Conservation (phyloP, 352 stramenopile species). For the Globisporangium viniferum region DNA sequence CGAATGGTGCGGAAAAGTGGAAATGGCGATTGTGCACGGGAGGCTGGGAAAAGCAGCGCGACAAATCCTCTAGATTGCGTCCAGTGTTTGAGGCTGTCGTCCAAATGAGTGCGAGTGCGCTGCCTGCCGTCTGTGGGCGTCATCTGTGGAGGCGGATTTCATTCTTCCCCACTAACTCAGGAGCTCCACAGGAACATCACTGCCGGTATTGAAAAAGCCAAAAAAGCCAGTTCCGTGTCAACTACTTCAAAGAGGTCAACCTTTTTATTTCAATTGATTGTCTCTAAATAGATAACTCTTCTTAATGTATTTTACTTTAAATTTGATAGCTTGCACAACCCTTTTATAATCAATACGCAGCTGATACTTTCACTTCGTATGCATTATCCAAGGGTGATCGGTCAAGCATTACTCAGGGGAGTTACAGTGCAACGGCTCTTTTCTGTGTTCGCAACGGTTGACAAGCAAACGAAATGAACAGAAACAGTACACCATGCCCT, state of each 20-base stretch:
- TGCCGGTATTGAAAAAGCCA: background rate
- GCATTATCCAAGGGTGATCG: background rate
- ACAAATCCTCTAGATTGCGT: background rate
- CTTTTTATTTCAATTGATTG: background rate
- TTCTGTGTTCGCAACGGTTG: background rate
- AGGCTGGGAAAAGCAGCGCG: background rate
- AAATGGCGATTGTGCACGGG: background rate
- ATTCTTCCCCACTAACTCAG: background rate
- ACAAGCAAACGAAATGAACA: background rate
- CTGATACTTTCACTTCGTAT: background rate
- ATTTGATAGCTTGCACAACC: too few species aligned
- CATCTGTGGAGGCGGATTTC: background rate
- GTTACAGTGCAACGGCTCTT: background rate
- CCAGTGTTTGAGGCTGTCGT: background rate
- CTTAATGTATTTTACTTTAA: too few species aligned
- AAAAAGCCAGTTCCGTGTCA: background rate
- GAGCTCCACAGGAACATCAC: background rate
- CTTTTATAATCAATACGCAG: background rate
- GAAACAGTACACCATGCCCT: background rate
- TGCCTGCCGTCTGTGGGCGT: background rate
- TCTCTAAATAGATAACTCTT: too few species aligned
- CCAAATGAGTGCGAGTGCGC: background rate
- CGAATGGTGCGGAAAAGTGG: background rate
- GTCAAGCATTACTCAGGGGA: background rate
- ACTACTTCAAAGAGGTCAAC: background rate